Percentiles rank a stretch among this genome's conserved stretches.
These are phyloP conservation scores for Scedosporium minutisporum DNA, from an alignment of 2,329 filamentous ascomycete species.

Conservation along the genomic window DNA sequence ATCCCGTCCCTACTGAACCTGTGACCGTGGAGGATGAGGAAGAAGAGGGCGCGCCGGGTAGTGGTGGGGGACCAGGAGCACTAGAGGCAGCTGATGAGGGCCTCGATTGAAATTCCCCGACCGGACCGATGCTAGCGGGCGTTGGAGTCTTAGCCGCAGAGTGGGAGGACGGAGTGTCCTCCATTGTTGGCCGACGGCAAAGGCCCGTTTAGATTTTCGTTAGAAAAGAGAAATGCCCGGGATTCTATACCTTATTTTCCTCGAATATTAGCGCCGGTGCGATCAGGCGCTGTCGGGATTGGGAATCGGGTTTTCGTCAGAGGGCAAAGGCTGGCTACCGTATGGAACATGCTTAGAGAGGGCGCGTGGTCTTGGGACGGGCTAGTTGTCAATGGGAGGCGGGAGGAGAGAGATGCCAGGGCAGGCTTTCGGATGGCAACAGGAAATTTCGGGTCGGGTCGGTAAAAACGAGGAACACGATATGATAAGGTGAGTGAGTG, in stretches of 20 bases:
- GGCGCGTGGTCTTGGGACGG: too few relatives aligned
- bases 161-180: background rate
- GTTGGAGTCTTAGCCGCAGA: background rate
- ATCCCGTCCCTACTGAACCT: background rate
- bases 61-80: background rate
- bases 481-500: background rate
- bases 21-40: conserved; percentile 6
- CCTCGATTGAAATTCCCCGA: background rate
- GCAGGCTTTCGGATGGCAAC: background rate
- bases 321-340: background rate
- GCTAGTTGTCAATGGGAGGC: background rate
- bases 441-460: background rate
- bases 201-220: background rate
- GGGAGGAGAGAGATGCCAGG: background rate
- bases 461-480: background rate
- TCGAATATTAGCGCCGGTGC: background rate
- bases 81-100: background rate
- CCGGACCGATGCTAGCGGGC: background rate
- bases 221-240: background rate
- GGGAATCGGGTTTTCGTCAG: background rate
- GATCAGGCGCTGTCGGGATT: background rate
- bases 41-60: conserved; percentile 6
- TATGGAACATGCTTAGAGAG: background rate
- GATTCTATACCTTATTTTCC: background rate
- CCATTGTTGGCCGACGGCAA: background rate